Evolutionary conservation across 1,139 yeast species (phyloP), one percentile per base, ranked within the genome.

Genomic region (Debaryomycetaceae sp.): DNA sequence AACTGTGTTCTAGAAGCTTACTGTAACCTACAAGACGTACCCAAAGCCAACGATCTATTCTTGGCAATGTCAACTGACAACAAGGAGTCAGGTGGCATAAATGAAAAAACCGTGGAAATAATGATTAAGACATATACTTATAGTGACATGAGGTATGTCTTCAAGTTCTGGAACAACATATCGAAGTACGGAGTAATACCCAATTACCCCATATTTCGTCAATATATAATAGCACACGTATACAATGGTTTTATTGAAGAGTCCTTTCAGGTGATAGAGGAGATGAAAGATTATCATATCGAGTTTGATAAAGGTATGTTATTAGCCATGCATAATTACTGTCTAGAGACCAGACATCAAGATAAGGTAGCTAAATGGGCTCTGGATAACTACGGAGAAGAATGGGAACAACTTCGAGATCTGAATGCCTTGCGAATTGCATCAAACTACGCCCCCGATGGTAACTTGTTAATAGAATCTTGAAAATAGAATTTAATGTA

Each of bases 191-290:
- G 76, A 1, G 64, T 86, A 11, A 53, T 72, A 6, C 88, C 89
- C 0, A 74, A 79, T 49, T 68, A 75, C 35, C 70, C 72, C n/a
- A 75, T 84, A 41, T 77, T 76, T 56, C 74, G 73, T 39, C 91
- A 86, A 57, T 84, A 81, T 52, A 64, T 87, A 40, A 78, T 86
- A 48, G 89, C 93, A 1, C 83, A 86, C 58, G 86, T 88, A 49
- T 84, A 84, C 54, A 83, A 83, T 57, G 91, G 87, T 2, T 67
- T 75, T 42, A 76, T 75, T 36, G 75, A 76, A 27, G 76, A 79
- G 5, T 95, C 95, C 0, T 65, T 84, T 14, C 71, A 68, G 17
- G 62, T 83, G 23, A 72, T 80, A 1, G 69, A 70, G 34, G 72
- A 69, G 38, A 76, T 83, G 66, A 71, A 69, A 29, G 77, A 79